Evolutionary conservation across 176 grass and related monocot species (phyloP).

Genomic region (Guadua angustifolia): DNA sequence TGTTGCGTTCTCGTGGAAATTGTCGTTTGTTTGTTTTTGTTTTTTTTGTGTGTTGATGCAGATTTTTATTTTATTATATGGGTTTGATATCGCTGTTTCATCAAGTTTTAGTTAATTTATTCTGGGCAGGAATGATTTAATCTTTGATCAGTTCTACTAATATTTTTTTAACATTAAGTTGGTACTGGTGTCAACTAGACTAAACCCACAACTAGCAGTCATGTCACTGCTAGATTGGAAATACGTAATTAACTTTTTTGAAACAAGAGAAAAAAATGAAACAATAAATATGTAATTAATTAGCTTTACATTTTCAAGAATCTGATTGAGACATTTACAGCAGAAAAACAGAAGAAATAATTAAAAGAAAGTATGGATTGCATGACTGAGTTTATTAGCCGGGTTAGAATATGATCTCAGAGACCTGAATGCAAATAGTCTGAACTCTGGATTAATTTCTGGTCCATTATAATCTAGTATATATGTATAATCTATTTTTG

Average conservation of each 20-base stretch:
- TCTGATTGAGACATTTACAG: neutral
- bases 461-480: neutral
- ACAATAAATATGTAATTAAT: neutral
- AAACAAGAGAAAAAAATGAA: too few species aligned
- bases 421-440: neutral
- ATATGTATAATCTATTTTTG: too few species aligned
- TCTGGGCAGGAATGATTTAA: neutral
- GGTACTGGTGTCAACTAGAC: neutral
- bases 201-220: constrained; percentile 8
- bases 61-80: neutral
- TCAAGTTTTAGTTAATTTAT: neutral
- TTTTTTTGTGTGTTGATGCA: neutral
- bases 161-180: constrained; percentile 1
- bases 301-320: neutral
- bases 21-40: neutral
- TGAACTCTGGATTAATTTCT: neutral
- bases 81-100: neutral
- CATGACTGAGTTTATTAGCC: neutral
- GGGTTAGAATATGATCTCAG: neutral
- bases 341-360: neutral
- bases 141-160: neutral
- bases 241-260: neutral
- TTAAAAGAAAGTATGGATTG: neutral
- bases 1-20: too few species aligned
- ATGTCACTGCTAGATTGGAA: neutral